Percentiles rank a stretch among this genome's conserved stretches.
Conservation (phyloP, 2,329 filamentous ascomycete species). For the Xylariaceae sp. region DNA sequence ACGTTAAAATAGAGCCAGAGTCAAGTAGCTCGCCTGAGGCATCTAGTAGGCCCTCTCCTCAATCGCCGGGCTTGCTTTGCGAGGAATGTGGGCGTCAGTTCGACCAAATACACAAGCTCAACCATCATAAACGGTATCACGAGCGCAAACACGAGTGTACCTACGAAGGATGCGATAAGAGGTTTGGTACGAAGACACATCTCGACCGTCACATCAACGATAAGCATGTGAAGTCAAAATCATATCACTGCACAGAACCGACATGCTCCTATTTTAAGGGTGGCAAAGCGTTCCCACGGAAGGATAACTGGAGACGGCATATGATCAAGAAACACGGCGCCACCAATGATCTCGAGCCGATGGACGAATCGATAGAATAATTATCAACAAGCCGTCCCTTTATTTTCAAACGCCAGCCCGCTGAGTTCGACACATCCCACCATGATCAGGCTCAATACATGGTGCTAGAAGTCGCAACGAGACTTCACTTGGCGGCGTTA, state of each 20-base stretch:
- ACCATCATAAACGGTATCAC: constrained; percentile 65
- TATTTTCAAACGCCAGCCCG: background rate
- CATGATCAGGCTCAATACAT: background rate
- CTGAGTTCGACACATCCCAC: background rate
- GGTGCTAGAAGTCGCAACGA: background rate
- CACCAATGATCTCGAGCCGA: constrained; percentile 29
- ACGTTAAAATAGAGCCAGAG: constrained; percentile 30
- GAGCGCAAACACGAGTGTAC: constrained; percentile 54
- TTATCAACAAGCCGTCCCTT: background rate
- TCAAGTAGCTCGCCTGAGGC: constrained; percentile 33
- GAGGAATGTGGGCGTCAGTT: constrained; percentile 51
- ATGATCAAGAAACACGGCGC: constrained; percentile 60
- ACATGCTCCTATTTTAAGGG: constrained; percentile 61
- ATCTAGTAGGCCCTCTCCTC: constrained; percentile 28
- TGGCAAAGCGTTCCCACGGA: constrained; percentile 62
- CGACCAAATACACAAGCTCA: constrained; percentile 62
- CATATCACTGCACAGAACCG: constrained; percentile 59
- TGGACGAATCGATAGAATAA: constrained; percentile 32
- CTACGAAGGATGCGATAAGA: constrained; percentile 52
- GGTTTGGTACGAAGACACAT: constrained; percentile 65
- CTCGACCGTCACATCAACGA: constrained; percentile 65
- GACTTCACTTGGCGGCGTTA: background rate
- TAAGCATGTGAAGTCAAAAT: constrained; percentile 61
- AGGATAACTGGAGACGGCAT: constrained; percentile 66
- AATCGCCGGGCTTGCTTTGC: constrained; percentile 36